These are phyloP conservation scores for Citrullus mucosospermus DNA, from an alignment of 306 rosid genomes.

Conservation along the genomic window DNA sequence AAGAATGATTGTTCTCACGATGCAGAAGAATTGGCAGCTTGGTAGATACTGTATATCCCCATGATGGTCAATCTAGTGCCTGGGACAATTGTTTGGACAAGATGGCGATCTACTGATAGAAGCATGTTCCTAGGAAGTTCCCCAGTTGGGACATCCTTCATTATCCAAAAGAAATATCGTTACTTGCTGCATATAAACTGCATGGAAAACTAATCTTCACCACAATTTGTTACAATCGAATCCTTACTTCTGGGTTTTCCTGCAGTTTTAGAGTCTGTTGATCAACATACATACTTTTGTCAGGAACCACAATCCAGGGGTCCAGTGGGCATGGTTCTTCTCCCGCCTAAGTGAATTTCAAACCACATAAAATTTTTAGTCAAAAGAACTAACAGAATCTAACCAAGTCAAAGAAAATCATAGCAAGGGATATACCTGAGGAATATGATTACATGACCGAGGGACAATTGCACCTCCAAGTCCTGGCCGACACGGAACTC, in stretches of 20 bases:
- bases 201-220: background rate
- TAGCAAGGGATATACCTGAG: conserved; percentile 48
- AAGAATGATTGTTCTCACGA: conserved; percentile 35
- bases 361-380: background rate
- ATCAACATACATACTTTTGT: conserved; percentile 85
- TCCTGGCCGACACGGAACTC: conserved; percentile 88
- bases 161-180: conserved; percentile 11
- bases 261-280: conserved; percentile 93
- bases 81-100: conserved; percentile 90
- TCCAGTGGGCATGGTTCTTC: conserved; percentile 95
- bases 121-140: conserved; percentile 97
- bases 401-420: background rate
- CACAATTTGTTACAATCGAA: background rate
- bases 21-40: conserved; percentile 67
- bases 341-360: conserved; percentile 46
- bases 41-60: conserved; percentile 89
- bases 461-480: conserved; percentile 98
- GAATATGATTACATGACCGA: conserved; percentile 77
- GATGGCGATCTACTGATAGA: conserved; percentile 92
- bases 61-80: conserved; percentile 90
- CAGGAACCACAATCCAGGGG: conserved; percentile 96
- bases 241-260: conserved; percentile 85
- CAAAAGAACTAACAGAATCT: background rate
- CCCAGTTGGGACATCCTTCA: conserved; percentile 96
- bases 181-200: background rate